Conservation (phyloP, 495 filamentous ascomycete genomes). For the Penicillium steckii region DNA sequence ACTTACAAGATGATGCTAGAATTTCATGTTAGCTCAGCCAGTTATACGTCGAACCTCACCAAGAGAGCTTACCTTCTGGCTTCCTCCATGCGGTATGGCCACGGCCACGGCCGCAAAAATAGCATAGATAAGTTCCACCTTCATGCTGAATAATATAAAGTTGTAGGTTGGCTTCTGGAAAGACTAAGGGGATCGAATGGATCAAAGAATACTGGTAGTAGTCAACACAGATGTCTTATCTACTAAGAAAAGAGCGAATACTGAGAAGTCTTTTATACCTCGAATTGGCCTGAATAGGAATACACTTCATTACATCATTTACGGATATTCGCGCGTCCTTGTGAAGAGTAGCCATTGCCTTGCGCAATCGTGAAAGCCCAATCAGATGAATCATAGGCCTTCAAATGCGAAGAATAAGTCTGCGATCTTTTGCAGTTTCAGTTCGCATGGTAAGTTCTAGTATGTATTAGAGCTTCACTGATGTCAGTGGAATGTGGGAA, state of each 20-base stretch:
- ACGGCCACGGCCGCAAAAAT: slow-evolving; percentile 3
- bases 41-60: not conserved
- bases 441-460: not conserved
- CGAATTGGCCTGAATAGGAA: too few species aligned
- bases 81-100: slow-evolving; percentile 8
- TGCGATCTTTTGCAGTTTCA: not conserved
- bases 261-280: too few species aligned
- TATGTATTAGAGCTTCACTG: not conserved
- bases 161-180: not conserved
- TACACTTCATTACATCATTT: too few species aligned
- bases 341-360: not conserved
- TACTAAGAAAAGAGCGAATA: too few species aligned
- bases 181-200: too few species aligned
- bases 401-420: not conserved
- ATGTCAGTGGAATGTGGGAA: slow-evolving; percentile 21
- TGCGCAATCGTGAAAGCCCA: not conserved
- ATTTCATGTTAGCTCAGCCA: not conserved
- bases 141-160: slow-evolving; percentile 5
- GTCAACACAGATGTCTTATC: too few species aligned
- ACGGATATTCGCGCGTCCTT: not conserved
- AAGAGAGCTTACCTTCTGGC: slow-evolving; percentile 6
- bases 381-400: not conserved
- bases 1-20: not conserved
- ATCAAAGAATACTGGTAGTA: too few species aligned
- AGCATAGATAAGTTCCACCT: slow-evolving; percentile 1